These are phyloP conservation scores for Rhizopogon rudus DNA, from an alignment of 768 basidiomycete genomes.

Conservation along the genomic window DNA sequence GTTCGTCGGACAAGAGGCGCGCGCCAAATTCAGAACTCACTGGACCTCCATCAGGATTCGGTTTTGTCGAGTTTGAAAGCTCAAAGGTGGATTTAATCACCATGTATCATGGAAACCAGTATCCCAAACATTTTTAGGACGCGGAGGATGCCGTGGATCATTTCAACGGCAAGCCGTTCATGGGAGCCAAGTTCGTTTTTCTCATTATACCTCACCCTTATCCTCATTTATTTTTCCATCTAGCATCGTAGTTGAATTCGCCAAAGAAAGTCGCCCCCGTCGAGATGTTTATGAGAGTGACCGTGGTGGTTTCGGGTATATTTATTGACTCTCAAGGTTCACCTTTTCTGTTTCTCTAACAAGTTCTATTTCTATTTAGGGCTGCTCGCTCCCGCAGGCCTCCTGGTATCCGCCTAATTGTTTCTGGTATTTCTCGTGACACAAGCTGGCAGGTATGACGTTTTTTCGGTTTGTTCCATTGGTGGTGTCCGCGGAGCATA, in stretches of 20 bases:
- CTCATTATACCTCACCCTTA: slow-evolving; percentile 1
- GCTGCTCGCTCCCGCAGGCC: slow-evolving; percentile 70
- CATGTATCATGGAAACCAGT: not conserved
- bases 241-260: slow-evolving; percentile 95
- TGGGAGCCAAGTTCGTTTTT: slow-evolving; percentile 71
- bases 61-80: slow-evolving; percentile 95
- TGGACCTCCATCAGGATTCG: slow-evolving; percentile 60
- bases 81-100: slow-evolving; percentile 44
- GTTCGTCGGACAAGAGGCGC: slow-evolving; percentile 37
- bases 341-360: slow-evolving; percentile 7
- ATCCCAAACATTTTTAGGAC: slow-evolving; percentile 49
- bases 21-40: slow-evolving; percentile 15
- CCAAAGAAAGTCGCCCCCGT: slow-evolving; percentile 86
- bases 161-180: slow-evolving; percentile 84
- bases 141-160: slow-evolving; percentile 90
- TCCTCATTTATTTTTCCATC: not conserved
- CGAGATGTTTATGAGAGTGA: slow-evolving; percentile 67
- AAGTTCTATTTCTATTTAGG: slow-evolving; percentile 20
- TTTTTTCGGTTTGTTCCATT: slow-evolving; percentile 22
- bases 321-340: not conserved
- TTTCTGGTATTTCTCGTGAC: slow-evolving; percentile 87
- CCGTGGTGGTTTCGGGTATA: slow-evolving; percentile 49
- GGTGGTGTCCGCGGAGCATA: not conserved
- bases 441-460: slow-evolving; percentile 98
- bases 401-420: slow-evolving; percentile 77